These are phyloP conservation scores for Erysimum cheiri DNA, from an alignment of 441 rosid genomes.

Conservation along the genomic window DNA sequence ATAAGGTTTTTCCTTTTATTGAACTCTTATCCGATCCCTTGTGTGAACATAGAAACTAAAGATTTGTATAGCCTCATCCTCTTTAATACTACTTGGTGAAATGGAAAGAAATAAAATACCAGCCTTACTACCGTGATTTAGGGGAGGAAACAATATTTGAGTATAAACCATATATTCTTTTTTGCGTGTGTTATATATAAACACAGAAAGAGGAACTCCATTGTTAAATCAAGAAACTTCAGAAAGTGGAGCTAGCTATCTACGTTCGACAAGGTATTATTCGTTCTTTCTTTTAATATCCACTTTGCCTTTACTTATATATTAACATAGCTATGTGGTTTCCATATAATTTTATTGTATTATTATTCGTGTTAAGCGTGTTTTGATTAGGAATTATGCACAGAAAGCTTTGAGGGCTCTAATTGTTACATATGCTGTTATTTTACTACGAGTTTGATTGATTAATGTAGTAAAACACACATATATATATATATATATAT, in stretches of 20 bases:
- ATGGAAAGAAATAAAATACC: conserved; percentile 25
- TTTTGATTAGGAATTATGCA: not conserved
- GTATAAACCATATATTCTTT: conserved; percentile 17
- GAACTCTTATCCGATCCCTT: not conserved
- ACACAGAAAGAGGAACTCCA: conserved; percentile 38
- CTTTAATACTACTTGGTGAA: not conserved
- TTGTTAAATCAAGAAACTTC: conserved; percentile 43
- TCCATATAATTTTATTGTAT: conserved; percentile 1
- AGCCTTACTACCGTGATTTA: conserved; percentile 17
- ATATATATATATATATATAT: not conserved
- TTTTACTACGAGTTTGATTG: not conserved
- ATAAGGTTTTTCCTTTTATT: not conserved
- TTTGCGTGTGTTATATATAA: conserved; percentile 32
- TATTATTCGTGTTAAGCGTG: not conserved
- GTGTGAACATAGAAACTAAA: not conserved
- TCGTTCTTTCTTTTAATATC: not conserved
- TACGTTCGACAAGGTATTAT: conserved; percentile 33
- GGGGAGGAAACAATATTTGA: conserved; percentile 25
- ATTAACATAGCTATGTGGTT: not conserved
- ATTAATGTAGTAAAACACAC: not conserved
- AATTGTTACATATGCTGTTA: not conserved
- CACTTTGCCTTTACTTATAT: not conserved
- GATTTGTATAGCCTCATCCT: not conserved
- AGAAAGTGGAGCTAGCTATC: conserved; percentile 32
- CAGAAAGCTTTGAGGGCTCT: not conserved